These are phyloP conservation scores for Ganoderma meredithae DNA, from an alignment of 1,284 basidiomycete genomes.

Conservation along the genomic window DNA sequence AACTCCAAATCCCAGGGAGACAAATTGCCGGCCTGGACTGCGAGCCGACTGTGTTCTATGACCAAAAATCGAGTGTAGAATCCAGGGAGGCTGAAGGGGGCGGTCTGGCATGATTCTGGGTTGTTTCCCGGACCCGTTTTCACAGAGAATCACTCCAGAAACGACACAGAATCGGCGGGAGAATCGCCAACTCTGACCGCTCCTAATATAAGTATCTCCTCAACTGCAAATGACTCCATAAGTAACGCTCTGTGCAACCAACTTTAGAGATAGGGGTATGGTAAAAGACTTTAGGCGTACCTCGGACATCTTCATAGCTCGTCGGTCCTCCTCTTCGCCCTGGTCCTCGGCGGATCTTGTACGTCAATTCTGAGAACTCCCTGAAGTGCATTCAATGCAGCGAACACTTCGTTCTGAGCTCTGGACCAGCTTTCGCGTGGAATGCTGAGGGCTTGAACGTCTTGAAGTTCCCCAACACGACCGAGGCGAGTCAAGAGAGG, in stretches of 20 bases:
- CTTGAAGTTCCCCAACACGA: conserved; percentile 39
- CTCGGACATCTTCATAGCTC: conserved; percentile 25
- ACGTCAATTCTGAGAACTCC: conserved; percentile 41
- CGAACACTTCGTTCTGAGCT: conserved; percentile 34
- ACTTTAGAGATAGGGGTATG: not conserved
- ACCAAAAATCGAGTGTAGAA: too few species aligned
- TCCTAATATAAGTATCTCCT: not conserved
- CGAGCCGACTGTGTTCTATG: too few species aligned
- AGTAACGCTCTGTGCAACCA: not conserved
- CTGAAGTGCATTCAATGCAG: conserved; percentile 32
- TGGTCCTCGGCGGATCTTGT: conserved; percentile 34
- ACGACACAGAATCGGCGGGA: too few species aligned
- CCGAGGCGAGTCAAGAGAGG: conserved; percentile 38
- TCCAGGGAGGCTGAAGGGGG: too few species aligned
- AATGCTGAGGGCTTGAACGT: conserved; percentile 42
- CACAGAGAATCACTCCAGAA: too few species aligned
- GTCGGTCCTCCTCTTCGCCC: conserved; percentile 37
- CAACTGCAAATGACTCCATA: not conserved
- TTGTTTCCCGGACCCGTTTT: too few species aligned
- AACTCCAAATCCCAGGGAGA: too few species aligned
- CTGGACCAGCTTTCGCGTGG: conserved; percentile 36
- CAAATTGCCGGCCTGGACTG: too few species aligned
- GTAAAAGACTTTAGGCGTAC: not conserved
- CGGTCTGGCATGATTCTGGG: too few species aligned
- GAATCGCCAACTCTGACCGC: too few species aligned